Evolutionary conservation across 805 yeast species (phyloP), one percentile per base, ranked within the genome.

Genomic region (Saccharomycopsis sp.): DNA sequence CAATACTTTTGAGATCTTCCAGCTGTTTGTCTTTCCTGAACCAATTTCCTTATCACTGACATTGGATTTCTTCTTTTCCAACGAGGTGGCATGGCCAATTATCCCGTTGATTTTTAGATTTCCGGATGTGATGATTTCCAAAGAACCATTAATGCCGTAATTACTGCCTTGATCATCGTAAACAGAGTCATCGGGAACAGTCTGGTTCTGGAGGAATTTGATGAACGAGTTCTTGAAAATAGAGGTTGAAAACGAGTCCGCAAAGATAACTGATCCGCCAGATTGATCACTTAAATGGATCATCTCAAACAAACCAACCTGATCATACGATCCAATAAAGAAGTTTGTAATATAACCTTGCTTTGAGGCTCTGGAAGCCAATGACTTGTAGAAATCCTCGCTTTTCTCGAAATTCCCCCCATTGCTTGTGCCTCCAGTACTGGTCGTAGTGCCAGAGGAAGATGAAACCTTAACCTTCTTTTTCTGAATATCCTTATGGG

Each of bases 251-350:
- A 84, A 85, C 2, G 85, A 80, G 70, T 85, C 90, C 58, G 85
- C 75, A 73, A 84, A 77, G 2, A 85, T 82, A 24, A 83, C 76
- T 2, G 73, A 72, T 55, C 90, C 90, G 25, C 89, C 89, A 9
- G 88, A 83, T 59, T 75, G 75, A 64, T 77, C 75, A 55, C 82
- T 73, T 9, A 84, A 69, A 15, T 77, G 73, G 59, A 81, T 84
- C 89, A 85, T 85, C 67, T 85, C 90, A 62, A 72, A 79, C 35
- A 85, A 71, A 0, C 90, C 90, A 51, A 83, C 77, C 68, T 85
- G 90, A 68, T 85, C 89, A 67, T 84, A 84, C 12, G 85, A 77
- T 15, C 89, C 89, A 58, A 83, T 78, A 63, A 84, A 83, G 20
- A 84, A 68, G 64, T 83, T 81, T 52, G 84, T 73, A 3, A 83